A percentile compares a stretch with the other conserved stretches of the same genome.
phyloP scores from a whole-genome alignment of 2,329 filamentous ascomycete genomes.

The Cercospora sp. region DNA sequence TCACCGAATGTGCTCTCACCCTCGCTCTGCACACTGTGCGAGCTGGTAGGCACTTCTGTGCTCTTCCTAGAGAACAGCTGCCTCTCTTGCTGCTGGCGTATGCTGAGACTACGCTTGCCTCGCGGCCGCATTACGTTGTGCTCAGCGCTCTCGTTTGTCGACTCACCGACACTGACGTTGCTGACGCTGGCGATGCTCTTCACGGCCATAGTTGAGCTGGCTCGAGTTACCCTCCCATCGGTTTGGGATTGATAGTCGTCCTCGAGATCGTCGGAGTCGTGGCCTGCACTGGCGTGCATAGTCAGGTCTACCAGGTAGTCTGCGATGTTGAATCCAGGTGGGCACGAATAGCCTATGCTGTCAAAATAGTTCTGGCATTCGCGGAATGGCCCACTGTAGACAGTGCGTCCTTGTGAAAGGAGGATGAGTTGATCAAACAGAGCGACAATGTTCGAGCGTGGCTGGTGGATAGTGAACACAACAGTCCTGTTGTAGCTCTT shows the following conservation, averaged over 20 bases:
- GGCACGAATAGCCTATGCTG: constrained; percentile 85
- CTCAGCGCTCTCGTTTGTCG: constrained; percentile 46
- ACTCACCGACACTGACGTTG: constrained; percentile 63
- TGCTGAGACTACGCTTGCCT: constrained; percentile 71
- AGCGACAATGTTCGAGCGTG: constrained; percentile 95
- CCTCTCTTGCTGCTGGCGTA: constrained; percentile 82
- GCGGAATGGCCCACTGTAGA: constrained; percentile 88
- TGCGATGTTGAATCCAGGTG: constrained; percentile 96
- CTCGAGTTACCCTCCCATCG: constrained; percentile 68
- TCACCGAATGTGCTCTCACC: constrained; percentile 46
- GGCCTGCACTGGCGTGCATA: constrained; percentile 78
- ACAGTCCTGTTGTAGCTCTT: constrained; percentile 97
- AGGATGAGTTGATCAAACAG: constrained; percentile 93
- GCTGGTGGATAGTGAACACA: constrained; percentile 97
- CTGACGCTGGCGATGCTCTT: constrained; percentile 88
- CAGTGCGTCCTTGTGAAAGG: constrained; percentile 81
- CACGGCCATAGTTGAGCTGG: constrained; percentile 82
- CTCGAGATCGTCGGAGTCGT: constrained; percentile 56
- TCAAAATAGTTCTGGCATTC: constrained; percentile 93
- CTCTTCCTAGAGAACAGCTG: constrained; percentile 86
- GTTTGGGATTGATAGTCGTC: constrained; percentile 55
- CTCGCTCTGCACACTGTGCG: constrained; percentile 56
- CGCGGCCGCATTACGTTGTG: constrained; percentile 60
- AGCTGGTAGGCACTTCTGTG: constrained; percentile 50
- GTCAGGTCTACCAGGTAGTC: constrained; percentile 97